Evolutionary conservation across 2,329 filamentous ascomycete species (phyloP), one percentile per base, ranked within the genome.

Genomic region (Pseudogymnoascus sp.): DNA sequence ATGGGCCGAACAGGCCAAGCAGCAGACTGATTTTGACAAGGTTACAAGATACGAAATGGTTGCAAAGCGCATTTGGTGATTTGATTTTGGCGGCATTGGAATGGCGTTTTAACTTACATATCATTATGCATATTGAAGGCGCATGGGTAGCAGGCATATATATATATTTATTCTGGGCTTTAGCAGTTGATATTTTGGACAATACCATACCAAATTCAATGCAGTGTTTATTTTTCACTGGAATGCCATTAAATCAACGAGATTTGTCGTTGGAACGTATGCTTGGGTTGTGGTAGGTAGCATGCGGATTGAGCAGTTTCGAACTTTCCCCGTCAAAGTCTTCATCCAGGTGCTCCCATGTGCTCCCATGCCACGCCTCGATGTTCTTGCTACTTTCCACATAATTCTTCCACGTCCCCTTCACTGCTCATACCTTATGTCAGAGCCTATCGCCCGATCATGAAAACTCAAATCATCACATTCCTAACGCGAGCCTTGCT

Each of bases 61-160:
- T 69, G 90, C 91, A 0, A 97, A 97, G 81, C 83, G 94, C 72
- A 99, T 99, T 69, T 99, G 94, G 94, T 97, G 59, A 60, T 59
- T 37, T 29, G 3, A n/a, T 61, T 33, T 33, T 55, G 48, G 29
- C 48, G 15, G 48, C 48, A 55, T 55, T 55, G 48, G 29, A 55
- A 35, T n/a, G 48, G 48, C 48, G 48, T 55, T 55, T 35, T 33
- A 60, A 39, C 60, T 40, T 33, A 60, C 60, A 61, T 40, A 31
- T 31, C 29, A 33, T 13, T 55, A 35, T 21, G 13, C 29, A 35
- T 10, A 35, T 35, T 35, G 29, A 21, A 33, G 15, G 48, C 29
- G 27, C n/a, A 10, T 52, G 29, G 29, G 29, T 33, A 21, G 29
- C n/a, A 55, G 21, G 29, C n/a, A 55, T 13, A 55, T 55, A 13